A percentile compares a stretch with the other conserved stretches of the same genome.
Evolutionary conservation across 495 filamentous ascomycete genomes (phyloP).

Genomic region (Xylaria nigripes): DNA sequence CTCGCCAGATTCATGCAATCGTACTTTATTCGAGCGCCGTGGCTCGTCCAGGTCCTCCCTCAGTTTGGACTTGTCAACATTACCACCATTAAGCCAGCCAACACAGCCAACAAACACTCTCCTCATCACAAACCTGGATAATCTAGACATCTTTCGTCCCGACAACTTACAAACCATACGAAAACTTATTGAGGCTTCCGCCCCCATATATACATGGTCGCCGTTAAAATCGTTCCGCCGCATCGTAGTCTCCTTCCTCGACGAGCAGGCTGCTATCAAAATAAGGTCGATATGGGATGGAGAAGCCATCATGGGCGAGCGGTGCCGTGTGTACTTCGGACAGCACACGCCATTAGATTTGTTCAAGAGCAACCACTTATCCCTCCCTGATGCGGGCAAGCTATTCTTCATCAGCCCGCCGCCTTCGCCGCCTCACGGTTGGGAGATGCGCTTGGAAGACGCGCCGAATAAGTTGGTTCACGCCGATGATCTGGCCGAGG

Average conservation of each 20-base stretch:
- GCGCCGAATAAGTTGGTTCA: conserved; percentile 92
- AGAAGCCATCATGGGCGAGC: conserved; percentile 58
- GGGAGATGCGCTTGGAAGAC: conserved; percentile 82
- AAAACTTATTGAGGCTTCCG: conserved; percentile 56
- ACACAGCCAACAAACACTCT: conserved; percentile 87
- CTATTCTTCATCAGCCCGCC: conserved; percentile 96
- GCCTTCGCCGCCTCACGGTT: conserved; percentile 83
- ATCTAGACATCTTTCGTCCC: conserved; percentile 69
- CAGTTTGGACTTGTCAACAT: conserved; percentile 69
- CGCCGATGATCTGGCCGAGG: conserved; percentile 77
- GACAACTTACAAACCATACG: conserved; percentile 69
- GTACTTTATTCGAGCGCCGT: conserved; percentile 20
- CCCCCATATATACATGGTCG: conserved; percentile 76
- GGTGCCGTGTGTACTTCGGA: conserved; percentile 82
- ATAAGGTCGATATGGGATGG: conserved; percentile 67
- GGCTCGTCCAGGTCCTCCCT: conserved; percentile 47
- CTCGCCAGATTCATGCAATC: conserved; percentile 18
- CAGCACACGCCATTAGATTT: conserved; percentile 53
- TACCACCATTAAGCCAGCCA: conserved; percentile 72
- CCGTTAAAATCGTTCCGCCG: conserved; percentile 88
- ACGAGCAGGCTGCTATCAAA: conserved; percentile 60
- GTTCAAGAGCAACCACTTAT: conserved; percentile 57
- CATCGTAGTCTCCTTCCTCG: conserved; percentile 82
- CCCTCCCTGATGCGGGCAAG: conserved; percentile 77
- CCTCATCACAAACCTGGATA: conserved; percentile 80